Evolutionary conservation across 1,284 basidiomycete species (phyloP), one percentile per base, ranked within the genome.

Genomic region (Testicularia cyperi): DNA sequence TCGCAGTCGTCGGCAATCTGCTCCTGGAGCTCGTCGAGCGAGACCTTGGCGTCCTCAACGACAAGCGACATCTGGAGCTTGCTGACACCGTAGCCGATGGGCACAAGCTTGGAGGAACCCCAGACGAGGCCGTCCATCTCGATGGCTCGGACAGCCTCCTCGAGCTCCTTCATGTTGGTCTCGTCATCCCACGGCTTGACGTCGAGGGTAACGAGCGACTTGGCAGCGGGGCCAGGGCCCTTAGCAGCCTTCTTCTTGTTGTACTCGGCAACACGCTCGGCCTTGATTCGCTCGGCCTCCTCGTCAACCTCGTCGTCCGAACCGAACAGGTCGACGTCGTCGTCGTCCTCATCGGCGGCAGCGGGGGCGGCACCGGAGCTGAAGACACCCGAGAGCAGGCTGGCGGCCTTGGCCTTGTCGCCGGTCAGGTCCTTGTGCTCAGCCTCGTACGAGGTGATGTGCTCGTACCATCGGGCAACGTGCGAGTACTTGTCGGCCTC

Each of bases 121-220:
- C 95, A 98, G 42, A 96, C 84, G 61, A 99, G 86, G 77, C 95
- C 94, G 49, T 90, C 87, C 82, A 85, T 81, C 79, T 91, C 84
- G 74, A 98, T 86, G 22, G 87, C 86, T 63, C 94, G 87, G 46
- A 98, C 92, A 31, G 81, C 73, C 30, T 82, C 79, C 80, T 98
- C 94, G 68, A 98, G 83, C 44, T 81, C 87, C 41, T 77, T 83
- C 90, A 99, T 92, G 81, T 97, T 90, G 53, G 94, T 99, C 82
- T 96, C 92, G 78, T 97, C 92, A 78, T 98, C 94, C 94, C 92
- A 76, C 36, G 92, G 94, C 81, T 97, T 98, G 64, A 98, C 91
- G 69, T 97, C 92, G 72, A 97, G 81, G 43, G 95, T 98, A 42
- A 94, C 90, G 57, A 94, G 84, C 65, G 90, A 94, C 89, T 91